These are phyloP conservation scores for Persicaria maculosa DNA, from an alignment of 148 eudicot genomes.

Conservation along the genomic window DNA sequence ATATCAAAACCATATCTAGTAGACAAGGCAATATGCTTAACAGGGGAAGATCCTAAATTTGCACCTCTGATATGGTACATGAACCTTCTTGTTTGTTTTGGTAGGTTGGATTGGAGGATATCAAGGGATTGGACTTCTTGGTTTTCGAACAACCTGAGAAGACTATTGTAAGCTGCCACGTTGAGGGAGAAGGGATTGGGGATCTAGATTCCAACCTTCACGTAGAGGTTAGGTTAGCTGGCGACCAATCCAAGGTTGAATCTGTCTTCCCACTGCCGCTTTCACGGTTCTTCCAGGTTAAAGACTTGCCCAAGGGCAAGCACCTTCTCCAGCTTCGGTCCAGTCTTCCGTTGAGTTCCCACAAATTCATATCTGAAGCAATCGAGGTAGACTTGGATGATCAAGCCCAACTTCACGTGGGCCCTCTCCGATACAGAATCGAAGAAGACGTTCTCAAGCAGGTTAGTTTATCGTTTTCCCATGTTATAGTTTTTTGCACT, in stretches of 20 bases:
- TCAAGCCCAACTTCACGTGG: slow-evolving; percentile 58
- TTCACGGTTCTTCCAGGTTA: slow-evolving; percentile 89
- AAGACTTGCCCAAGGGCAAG: slow-evolving; percentile 76
- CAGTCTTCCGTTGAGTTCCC: slow-evolving; percentile 45
- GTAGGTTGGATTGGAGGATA: slow-evolving; percentile 75
- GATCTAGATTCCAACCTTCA: slow-evolving; percentile 65
- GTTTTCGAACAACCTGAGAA: slow-evolving; percentile 84
- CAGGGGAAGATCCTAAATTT: not conserved
- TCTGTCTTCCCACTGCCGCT: slow-evolving; percentile 74
- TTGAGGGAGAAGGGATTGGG: slow-evolving; percentile 52
- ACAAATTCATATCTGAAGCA: slow-evolving; percentile 66
- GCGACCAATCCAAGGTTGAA: slow-evolving; percentile 67
- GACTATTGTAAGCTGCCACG: slow-evolving; percentile 80
- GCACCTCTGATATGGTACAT: not conserved
- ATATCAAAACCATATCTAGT: too few species aligned
- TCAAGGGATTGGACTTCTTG: slow-evolving; percentile 63
- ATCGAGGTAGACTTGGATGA: slow-evolving; percentile 83
- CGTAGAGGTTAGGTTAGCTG: slow-evolving; percentile 78
- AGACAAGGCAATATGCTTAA: too few species aligned
- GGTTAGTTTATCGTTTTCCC: slow-evolving; percentile 29
- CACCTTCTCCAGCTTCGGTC: slow-evolving; percentile 80
- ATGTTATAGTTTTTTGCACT: not conserved
- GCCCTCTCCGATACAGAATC: slow-evolving; percentile 62
- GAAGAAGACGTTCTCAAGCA: slow-evolving; percentile 69
- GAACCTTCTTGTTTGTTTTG: not conserved